Base-by-base conservation (phyloP, 768 basidiomycete genomes). In the Termitomyces heimii region DNA sequence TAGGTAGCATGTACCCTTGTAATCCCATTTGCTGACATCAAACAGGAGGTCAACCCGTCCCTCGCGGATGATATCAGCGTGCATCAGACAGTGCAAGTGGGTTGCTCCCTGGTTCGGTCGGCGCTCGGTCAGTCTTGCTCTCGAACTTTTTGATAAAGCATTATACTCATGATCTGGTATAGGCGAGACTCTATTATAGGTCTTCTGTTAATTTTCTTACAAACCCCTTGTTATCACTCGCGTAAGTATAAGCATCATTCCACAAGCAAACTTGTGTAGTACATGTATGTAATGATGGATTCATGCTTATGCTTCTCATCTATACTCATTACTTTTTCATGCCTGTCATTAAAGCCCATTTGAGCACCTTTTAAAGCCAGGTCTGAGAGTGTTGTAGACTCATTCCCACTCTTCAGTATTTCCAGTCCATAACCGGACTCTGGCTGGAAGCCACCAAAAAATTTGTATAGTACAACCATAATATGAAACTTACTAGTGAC, bases 11-110 rank as follows among this genome's bases (percentile, higher is more conserved):
- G n/a, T 16, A 44, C 20, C 12, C 45, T 54, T 55, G 56, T 44
- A 45, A 37, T 10, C 35, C 53, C 37, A 43, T 24, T 54, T 31
- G 55, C 49, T 61, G 53, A 54, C 49, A 13, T 24, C 57, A 18
- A 10, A 58, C 67, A 94, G 91, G 93, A 99, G 72, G 96, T 99
- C 58, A 98, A 98, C 69, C 97, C 97, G n/a, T 89, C 92, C 0
- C 79, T 99, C 18, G 82, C 80, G 14, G 92, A 94, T 64, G 77
- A 76, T 45, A 78, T 76, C 47, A 85, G 86, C 34, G 95, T 89
- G 9, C 73, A 84, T 62, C 86, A 95, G 74, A 99, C 97, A 0
- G 88, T 99, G 28, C 86, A 91, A 18, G 85, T 95, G 28, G 94
- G 94, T 6, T 92, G 94, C 67, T 93, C 90, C 35, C 77, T 96